Conservation (phyloP, 2,329 filamentous ascomycete species). For the Botrytis byssoidea region DNA sequence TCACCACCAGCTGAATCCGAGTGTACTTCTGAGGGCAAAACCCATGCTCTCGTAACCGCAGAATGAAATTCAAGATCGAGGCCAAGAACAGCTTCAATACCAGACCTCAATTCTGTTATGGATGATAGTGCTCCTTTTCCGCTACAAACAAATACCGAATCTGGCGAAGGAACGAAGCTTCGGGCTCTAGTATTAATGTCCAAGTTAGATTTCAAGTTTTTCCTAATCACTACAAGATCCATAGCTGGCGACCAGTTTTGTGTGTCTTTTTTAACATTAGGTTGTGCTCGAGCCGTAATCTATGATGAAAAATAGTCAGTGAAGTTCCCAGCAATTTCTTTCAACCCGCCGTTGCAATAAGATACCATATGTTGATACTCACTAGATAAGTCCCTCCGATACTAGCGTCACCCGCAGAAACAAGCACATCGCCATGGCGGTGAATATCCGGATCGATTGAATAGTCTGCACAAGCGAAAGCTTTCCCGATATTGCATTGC, state of each 20-base stretch:
- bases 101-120: slow-evolving; percentile 67
- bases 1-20: slow-evolving; percentile 22
- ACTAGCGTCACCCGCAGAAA: slow-evolving; percentile 60
- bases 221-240: slow-evolving; percentile 44
- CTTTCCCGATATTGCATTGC: slow-evolving; percentile 72
- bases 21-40: slow-evolving; percentile 41
- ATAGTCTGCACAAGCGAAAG: slow-evolving; percentile 68
- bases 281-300: slow-evolving; percentile 55
- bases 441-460: slow-evolving; percentile 52
- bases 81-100: slow-evolving; percentile 66
- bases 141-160: slow-evolving; percentile 65
- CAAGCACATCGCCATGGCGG: slow-evolving; percentile 41
- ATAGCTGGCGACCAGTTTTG: slow-evolving; percentile 56
- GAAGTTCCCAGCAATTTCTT: too few relatives aligned
- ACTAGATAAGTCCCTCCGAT: slow-evolving; percentile 67
- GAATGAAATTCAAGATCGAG: slow-evolving; percentile 53
- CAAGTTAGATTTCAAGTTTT: slow-evolving; percentile 20
- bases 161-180: slow-evolving; percentile 41
- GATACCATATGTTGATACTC: slow-evolving; percentile 23
- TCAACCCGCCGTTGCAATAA: neutral
- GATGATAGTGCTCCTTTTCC: slow-evolving; percentile 61
- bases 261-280: slow-evolving; percentile 57
- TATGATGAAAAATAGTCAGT: slow-evolving; percentile 35
- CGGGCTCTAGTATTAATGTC: slow-evolving; percentile 16
- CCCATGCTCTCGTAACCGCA: slow-evolving; percentile 54